Evolutionary conservation across 2,329 filamentous ascomycete genomes (phyloP).

Genomic region (Xylariaceae sp.): DNA sequence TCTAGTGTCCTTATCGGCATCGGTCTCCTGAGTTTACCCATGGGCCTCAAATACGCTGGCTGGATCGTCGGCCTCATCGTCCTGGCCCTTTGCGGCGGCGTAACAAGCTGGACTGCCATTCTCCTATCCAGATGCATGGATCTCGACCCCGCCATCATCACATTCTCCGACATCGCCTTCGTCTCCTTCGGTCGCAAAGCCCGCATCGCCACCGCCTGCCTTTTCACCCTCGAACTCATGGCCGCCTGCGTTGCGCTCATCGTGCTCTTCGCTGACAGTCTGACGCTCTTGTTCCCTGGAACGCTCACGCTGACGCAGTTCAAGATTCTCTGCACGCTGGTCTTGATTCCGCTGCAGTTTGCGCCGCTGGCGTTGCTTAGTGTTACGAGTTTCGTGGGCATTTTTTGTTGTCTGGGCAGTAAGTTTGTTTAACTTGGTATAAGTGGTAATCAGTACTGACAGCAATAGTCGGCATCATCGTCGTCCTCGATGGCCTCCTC

Average conservation of each 20-base stretch:
- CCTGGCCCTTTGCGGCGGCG: conserved; percentile 65
- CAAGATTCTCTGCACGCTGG: conserved; percentile 77
- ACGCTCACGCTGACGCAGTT: conserved; percentile 62
- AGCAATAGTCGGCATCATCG: conserved; percentile 67
- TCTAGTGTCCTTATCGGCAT: conserved; percentile 74
- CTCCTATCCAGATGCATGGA: conserved; percentile 85
- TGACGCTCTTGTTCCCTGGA: conserved; percentile 71
- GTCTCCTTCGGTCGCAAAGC: conserved; percentile 82
- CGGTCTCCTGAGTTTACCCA: conserved; percentile 79
- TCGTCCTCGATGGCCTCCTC: conserved; percentile 79
- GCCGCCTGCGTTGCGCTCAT: conserved; percentile 73
- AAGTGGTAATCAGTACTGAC: conserved; percentile 5
- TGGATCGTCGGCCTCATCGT: conserved; percentile 80
- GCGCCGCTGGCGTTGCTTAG: conserved; percentile 77
- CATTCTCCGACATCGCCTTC: conserved; percentile 89
- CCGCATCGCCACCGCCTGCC: conserved; percentile 71
- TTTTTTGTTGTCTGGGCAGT: conserved; percentile 84
- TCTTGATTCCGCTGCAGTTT: conserved; percentile 79
- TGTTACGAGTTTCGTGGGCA: conserved; percentile 89
- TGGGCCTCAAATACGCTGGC: conserved; percentile 81
- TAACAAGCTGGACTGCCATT: conserved; percentile 81
- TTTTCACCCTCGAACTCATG: conserved; percentile 83
- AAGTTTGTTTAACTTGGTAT: conserved; percentile 38
- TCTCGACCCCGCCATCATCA: conserved; percentile 77
- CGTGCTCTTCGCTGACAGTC: conserved; percentile 71